phyloP scores from a whole-genome alignment of 108 stramenopile genomes.

The Parmales sp. region DNA sequence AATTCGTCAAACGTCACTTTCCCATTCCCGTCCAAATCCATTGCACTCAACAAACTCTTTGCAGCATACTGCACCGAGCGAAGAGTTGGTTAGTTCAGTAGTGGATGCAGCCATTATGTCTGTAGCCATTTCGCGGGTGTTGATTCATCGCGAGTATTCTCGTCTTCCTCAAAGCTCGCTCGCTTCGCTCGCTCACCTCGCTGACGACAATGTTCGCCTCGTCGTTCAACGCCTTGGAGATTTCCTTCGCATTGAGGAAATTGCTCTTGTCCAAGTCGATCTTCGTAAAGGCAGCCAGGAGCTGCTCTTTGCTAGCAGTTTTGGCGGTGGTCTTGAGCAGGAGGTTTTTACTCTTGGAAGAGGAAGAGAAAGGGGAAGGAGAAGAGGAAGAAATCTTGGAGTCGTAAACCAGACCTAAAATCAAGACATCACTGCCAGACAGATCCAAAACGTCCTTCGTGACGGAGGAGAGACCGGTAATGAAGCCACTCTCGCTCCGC shows the following conservation, averaged over 20 bases:
- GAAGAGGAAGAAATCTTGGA: no score
- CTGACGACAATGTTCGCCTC: no score
- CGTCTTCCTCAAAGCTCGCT: background rate
- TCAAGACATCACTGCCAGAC: slow-evolving; percentile 72
- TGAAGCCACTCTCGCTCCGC: slow-evolving; percentile 75
- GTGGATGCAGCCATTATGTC: no score
- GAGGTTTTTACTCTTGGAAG: no score
- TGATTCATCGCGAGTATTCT: background rate
- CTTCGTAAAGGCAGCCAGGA: slow-evolving; percentile 51
- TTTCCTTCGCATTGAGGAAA: slow-evolving; percentile 54
- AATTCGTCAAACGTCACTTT: slow-evolving; percentile 60
- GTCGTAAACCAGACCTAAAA: slow-evolving; percentile 75
- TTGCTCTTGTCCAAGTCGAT: slow-evolving; percentile 59
- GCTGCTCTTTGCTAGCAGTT: background rate
- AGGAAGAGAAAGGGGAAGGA: no score
- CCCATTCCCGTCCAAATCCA: slow-evolving; percentile 63
- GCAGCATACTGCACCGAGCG: slow-evolving; percentile 16
- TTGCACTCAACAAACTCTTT: slow-evolving; percentile 35
- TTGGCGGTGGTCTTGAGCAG: background rate
- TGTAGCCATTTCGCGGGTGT: no score
- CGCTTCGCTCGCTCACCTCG: no score
- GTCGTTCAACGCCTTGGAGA: slow-evolving; percentile 34
- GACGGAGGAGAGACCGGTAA: slow-evolving; percentile 79
- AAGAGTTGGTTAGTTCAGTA: background rate
- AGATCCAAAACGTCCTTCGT: slow-evolving; percentile 81